A percentile compares a stretch with the other conserved stretches of the same genome.
These are phyloP conservation scores for Carex kokanica DNA, from an alignment of 176 grass and related monocot genomes.

Conservation along the genomic window DNA sequence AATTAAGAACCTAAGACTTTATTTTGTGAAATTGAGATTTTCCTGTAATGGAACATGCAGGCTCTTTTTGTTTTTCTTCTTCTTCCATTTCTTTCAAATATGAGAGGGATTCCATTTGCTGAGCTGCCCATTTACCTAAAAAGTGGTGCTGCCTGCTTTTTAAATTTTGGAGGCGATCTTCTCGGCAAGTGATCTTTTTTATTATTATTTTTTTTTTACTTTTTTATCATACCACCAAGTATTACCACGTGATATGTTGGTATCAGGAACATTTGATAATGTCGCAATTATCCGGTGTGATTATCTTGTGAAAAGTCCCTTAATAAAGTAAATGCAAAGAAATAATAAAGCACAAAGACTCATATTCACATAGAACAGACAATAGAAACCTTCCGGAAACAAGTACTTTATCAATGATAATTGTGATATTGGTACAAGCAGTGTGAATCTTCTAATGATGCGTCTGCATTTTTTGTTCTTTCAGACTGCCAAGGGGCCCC, in stretches of 20 bases:
- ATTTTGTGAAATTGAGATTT: constrained; percentile 23
- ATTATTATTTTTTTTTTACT: neutral
- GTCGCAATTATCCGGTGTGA: neutral
- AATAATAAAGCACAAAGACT: neutral
- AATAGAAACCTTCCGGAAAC: neutral
- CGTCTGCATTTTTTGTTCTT: constrained; percentile 8
- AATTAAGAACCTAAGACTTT: constrained; percentile 13
- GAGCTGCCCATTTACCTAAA: constrained; percentile 74
- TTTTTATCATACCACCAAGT: constrained; percentile 10
- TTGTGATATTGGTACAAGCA: constrained; percentile 2
- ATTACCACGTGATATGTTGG: constrained; percentile 5
- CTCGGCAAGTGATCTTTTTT: constrained; percentile 42
- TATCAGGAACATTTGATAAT: neutral
- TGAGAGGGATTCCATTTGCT: constrained; percentile 77
- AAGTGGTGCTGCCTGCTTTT: constrained; percentile 73
- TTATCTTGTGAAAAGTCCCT: neutral
- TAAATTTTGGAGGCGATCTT: constrained; percentile 69
- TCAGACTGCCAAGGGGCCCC: constrained; percentile 84
- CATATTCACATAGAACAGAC: neutral
- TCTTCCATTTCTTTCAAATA: constrained; percentile 78
- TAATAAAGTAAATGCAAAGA: neutral
- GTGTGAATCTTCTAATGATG: neutral
- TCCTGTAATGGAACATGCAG: constrained; percentile 44
- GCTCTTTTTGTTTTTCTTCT: constrained; percentile 88
- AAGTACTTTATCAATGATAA: neutral